Evolutionary conservation across 2,329 filamentous ascomycete genomes (phyloP).

Genomic region (Calonectria henricotiae): DNA sequence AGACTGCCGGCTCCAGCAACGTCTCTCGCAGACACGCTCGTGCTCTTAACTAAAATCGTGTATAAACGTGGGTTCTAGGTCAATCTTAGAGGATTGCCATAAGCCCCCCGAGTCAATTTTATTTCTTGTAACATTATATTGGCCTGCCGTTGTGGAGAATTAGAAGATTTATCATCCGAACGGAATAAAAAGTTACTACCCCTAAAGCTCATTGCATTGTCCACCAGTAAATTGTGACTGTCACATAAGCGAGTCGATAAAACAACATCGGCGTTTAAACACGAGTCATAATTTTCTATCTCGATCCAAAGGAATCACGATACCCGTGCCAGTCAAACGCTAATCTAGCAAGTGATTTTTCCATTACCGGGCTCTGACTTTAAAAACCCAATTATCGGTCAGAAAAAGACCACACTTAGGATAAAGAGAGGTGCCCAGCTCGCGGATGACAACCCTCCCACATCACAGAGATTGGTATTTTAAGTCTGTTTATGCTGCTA

Average conservation of each 20-base stretch:
- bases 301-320: background rate
- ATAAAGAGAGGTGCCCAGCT: background rate
- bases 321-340: background rate
- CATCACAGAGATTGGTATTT: constrained; percentile 6
- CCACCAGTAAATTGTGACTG: constrained; percentile 6
- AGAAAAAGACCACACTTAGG: background rate
- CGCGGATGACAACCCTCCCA: background rate
- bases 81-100: background rate
- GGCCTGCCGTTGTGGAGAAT: constrained; percentile 7
- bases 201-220: background rate
- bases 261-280: background rate
- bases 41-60: constrained; percentile 41
- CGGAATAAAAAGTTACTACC: constrained; percentile 15
- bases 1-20: constrained; percentile 31
- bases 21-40: constrained; percentile 48
- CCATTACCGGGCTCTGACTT: background rate
- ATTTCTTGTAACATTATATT: constrained; percentile 33
- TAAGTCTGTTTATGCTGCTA: constrained; percentile 4
- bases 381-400: background rate
- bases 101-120: constrained; percentile 22
- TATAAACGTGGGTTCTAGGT: background rate
- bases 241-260: background rate
- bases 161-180: constrained; percentile 15
- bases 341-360: background rate
- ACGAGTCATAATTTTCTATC: background rate